phyloP scores from a whole-genome alignment of 1,284 basidiomycete species.

The Spongiforma sp. region DNA sequence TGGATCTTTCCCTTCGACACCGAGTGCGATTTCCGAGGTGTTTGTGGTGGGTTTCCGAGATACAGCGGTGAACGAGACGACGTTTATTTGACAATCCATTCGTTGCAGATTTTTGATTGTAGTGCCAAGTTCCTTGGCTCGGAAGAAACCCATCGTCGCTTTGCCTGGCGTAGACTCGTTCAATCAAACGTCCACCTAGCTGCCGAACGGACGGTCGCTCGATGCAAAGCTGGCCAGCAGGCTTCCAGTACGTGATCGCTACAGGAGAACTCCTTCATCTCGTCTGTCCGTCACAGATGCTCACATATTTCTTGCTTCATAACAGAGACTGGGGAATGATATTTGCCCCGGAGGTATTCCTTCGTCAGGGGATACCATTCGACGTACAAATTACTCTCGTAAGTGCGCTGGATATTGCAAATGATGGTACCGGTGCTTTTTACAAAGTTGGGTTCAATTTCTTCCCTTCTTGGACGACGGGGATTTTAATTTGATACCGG shows the following conservation, averaged over 20 bases:
- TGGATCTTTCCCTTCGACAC: constrained; percentile 72
- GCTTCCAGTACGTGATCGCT: constrained; percentile 60
- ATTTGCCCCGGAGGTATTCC: constrained; percentile 83
- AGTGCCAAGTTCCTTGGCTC: constrained; percentile 88
- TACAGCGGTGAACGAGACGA: constrained; percentile 76
- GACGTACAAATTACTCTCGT: constrained; percentile 68
- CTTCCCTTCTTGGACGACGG: constrained; percentile 22
- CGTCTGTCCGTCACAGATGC: constrained; percentile 44
- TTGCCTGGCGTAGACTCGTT: constrained; percentile 82
- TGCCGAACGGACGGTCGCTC: constrained; percentile 77
- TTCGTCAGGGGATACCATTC: constrained; percentile 78
- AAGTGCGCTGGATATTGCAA: constrained; percentile 71
- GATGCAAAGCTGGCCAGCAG: constrained; percentile 75
- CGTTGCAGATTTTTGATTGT: constrained; percentile 85
- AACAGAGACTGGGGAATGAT: constrained; percentile 79
- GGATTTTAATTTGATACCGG: constrained; percentile 13
- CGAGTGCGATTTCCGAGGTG: constrained; percentile 58
- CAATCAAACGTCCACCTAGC: constrained; percentile 79
- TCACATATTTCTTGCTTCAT: constrained; percentile 70
- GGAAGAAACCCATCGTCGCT: constrained; percentile 74
- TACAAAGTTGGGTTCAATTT: constrained; percentile 59
- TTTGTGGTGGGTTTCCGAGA: constrained; percentile 91
- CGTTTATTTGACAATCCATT: constrained; percentile 72
- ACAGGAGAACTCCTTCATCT: constrained; percentile 8
- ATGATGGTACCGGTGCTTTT: constrained; percentile 74